phyloP scores from a whole-genome alignment of 208 protist species.

The Leishmania major region DNA sequence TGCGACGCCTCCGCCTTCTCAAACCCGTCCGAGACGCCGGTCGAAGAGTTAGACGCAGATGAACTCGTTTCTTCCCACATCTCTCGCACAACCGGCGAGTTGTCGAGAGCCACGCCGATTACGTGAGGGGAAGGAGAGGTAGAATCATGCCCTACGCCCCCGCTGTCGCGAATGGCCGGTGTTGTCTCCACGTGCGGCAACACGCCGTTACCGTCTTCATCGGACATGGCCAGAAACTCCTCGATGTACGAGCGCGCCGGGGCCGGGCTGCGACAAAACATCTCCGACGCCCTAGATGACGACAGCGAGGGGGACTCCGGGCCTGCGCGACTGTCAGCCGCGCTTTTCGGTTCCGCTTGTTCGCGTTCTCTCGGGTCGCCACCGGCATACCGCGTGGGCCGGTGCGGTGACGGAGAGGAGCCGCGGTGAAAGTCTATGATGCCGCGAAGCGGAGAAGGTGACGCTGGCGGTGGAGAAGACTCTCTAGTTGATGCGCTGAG shows the following conservation, averaged over 20 bases:
- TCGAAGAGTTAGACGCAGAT: conserved; percentile 1
- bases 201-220: background rate
- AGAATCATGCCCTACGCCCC: background rate
- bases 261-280: conserved; percentile 11
- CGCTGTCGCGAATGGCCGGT: background rate
- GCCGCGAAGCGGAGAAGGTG: conserved; percentile 9
- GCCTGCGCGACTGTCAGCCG: background rate
- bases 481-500: background rate
- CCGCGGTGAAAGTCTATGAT: conserved; percentile 24
- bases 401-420: conserved; percentile 10
- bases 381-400: background rate
- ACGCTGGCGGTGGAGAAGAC: background rate
- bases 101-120: conserved; percentile 16
- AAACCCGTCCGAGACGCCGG: background rate
- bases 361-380: background rate
- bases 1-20: background rate
- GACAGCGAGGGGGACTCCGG: background rate
- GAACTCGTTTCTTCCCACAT: conserved; percentile 37
- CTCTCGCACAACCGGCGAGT: conserved; percentile 21
- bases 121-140: background rate
- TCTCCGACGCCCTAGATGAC: background rate
- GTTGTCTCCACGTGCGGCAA: background rate
- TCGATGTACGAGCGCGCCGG: conserved; percentile 24
- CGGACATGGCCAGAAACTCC: conserved; percentile 20
- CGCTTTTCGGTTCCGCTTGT: background rate